Evolutionary conservation across 2,329 filamentous ascomycete genomes (phyloP), one percentile per base, ranked within the genome.

Genomic region (Alternaria incomplexa): DNA sequence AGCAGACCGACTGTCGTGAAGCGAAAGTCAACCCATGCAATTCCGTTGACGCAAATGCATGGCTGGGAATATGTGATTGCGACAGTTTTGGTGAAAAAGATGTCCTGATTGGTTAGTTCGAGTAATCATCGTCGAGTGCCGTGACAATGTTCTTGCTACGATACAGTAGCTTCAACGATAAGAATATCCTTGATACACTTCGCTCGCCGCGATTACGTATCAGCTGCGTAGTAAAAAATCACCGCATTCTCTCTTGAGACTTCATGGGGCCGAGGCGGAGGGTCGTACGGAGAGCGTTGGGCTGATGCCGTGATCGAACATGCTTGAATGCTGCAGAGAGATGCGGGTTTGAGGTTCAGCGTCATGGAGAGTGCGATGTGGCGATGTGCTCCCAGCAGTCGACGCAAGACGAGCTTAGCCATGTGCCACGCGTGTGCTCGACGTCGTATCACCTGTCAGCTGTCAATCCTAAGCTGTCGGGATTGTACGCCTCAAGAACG

Each of bases 1-100:
- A 52, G 36, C 48, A 32, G 30, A 40, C 36, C 12, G 23, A 26
- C 13, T 26, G 56, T 54, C 43, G 44, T 64, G 56, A 64, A 64
- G 58, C 58, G 51, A 60, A 28, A 25, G 28, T 20, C 32, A 47
- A 40, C 20, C 28, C 23, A 45, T 23, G 22, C 36, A 20, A 20
- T 26, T 48, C 20, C 48, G 26, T 20, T 26, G 7, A 56, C 44
- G 56, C 52, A 36, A 44, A 40, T 30, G 28, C n/a, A 46, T 28
- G n/a, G 40, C 17, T 22, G 12, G 22, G n/a, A 28, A 23, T 26
- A 17, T 15, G 22, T 22, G 30, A 15, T 28, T 44, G 36, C 32
- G 20, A 23, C 52, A 54, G 22, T 23, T 32, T 44, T 15, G 9
- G 3, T n/a, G 40, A 15, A 17, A n/a, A 28, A n/a, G 17, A 13